These are phyloP conservation scores for Lagenaria siceraria DNA, from an alignment of 306 rosid species.

Conservation along the genomic window DNA sequence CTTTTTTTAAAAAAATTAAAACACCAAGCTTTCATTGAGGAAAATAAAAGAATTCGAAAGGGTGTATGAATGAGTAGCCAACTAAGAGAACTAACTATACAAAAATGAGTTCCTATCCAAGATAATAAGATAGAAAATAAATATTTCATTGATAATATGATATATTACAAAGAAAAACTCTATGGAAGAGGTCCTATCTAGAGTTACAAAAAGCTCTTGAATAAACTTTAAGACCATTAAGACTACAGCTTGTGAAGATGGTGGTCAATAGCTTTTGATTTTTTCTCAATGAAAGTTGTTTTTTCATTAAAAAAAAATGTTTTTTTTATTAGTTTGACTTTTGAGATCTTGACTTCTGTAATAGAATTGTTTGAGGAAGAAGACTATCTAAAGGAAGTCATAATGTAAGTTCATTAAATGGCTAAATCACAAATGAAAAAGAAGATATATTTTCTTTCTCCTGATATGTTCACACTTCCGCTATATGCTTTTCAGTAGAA, in stretches of 20 bases:
- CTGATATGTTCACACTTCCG: neutral
- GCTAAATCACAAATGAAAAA: neutral
- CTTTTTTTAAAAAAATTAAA: neutral
- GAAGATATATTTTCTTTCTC: neutral
- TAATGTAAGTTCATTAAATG: neutral
- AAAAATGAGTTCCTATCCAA: neutral
- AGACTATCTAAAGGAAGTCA: neutral
- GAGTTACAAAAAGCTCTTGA: neutral
- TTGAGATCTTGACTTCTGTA: neutral
- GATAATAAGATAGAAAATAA: neutral
- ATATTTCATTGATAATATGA: neutral
- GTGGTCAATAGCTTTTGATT: constrained; percentile 20
- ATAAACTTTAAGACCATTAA: neutral
- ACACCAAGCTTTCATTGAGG: neutral
- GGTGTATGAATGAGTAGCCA: neutral
- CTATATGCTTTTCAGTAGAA: neutral
- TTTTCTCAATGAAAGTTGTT: too few species aligned
- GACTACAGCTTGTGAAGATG: constrained; percentile 18
- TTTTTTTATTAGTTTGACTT: neutral
- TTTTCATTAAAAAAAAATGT: too few species aligned
- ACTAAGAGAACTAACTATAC: neutral
- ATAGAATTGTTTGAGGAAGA: neutral
- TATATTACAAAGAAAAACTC: neutral
- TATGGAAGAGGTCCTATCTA: neutral
- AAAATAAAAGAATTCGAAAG: neutral